Conservation (phyloP, 176 grass and related monocot species). For the Cenchrus purpureus region DNA sequence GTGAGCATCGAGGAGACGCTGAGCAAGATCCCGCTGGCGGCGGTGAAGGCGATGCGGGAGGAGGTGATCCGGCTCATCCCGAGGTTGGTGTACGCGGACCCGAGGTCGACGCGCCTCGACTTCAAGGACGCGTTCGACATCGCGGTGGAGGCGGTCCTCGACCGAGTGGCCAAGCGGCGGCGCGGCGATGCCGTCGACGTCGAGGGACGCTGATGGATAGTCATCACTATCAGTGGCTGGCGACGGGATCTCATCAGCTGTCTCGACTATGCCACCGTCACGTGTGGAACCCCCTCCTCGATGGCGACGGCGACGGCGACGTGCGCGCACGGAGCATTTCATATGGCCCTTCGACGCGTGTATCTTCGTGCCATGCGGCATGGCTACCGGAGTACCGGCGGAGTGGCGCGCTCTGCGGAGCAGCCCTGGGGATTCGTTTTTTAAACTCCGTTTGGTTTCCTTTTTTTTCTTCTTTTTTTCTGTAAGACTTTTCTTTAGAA, state of each 20-base stretch:
- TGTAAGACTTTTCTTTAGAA: too few relatives aligned
- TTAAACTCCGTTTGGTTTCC: too few relatives aligned
- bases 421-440: background rate
- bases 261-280: background rate
- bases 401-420: background rate
- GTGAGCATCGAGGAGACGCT: conserved; percentile 60
- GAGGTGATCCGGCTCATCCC: conserved; percentile 65
- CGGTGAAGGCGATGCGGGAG: conserved; percentile 53
- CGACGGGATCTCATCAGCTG: background rate
- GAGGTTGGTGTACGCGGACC: conserved; percentile 62
- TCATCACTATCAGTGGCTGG: background rate
- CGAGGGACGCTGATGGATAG: background rate
- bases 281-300: conserved; percentile 6
- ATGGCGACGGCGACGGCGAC: background rate
- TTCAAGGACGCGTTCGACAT: conserved; percentile 72
- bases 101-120: conserved; percentile 13
- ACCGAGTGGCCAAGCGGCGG: conserved; percentile 41
- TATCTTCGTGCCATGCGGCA: background rate
- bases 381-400: background rate
- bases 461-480: too few relatives aligned
- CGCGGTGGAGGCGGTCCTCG: conserved; percentile 48
- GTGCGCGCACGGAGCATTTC: background rate
- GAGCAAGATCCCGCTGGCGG: conserved; percentile 5
- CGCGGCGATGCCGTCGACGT: background rate
- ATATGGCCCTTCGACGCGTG: background rate